Conservation (phyloP, 306 rosid species). For the Oxytropis ochrocephala region DNA sequence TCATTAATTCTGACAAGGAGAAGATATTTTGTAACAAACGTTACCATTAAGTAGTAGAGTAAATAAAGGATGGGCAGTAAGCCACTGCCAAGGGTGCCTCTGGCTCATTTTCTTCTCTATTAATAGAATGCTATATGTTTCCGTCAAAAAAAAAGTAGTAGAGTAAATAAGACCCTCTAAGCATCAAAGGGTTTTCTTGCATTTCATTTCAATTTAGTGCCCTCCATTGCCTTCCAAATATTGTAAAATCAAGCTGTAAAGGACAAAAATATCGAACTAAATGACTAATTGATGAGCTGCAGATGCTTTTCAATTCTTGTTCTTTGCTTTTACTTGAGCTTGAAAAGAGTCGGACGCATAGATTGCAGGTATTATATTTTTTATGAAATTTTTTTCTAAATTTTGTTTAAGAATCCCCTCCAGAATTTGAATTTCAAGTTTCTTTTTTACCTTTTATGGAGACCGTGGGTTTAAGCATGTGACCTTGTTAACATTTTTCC, state of each 20-base stretch:
- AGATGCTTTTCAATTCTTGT: neutral
- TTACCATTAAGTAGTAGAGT: neutral
- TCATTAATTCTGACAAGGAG: neutral
- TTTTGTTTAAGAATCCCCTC: neutral
- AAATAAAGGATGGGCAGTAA: too few relatives aligned
- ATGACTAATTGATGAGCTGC: neutral
- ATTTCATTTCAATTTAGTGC: neutral
- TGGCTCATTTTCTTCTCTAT: too few relatives aligned
- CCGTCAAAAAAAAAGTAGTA: too few relatives aligned
- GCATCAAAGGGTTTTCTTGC: neutral
- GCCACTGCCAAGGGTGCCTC: too few relatives aligned
- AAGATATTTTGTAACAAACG: neutral
- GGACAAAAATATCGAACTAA: neutral
- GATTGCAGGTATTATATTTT: neutral
- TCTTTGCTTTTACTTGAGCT: neutral
- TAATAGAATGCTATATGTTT: too few relatives aligned
- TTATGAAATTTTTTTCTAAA: neutral
- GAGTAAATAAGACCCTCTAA: neutral
- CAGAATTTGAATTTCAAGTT: neutral
- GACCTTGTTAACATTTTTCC: neutral
- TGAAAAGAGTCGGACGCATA: neutral
- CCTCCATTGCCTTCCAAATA: neutral
- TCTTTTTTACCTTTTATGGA: neutral
- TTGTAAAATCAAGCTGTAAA: neutral
- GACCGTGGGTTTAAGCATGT: neutral